Base-by-base conservation (phyloP, 1,284 basidiomycete genomes). In the Schizophyllum commune region DNA sequence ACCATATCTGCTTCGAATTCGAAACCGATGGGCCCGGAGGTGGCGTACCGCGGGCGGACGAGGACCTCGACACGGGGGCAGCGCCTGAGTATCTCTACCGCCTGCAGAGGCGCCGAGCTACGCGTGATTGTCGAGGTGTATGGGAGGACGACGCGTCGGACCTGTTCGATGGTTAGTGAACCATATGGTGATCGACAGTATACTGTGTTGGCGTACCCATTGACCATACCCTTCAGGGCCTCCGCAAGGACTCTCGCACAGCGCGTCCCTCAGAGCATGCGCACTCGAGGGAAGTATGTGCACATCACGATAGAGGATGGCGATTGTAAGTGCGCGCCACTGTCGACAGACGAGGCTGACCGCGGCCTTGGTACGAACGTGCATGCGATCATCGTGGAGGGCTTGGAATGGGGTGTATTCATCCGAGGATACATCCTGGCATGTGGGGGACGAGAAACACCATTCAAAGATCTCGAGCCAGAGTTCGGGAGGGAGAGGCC, bases 101-200 rank as follows among this genome's bases (percentile, higher is more conserved):
- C 75, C 63, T 68, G 68, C 57, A 61, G 73, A 64, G 61, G 68
- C 63, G 57, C 68, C 61, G 67, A 68, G 1, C 71, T 75, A 55
- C 71, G 68, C 8, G 80, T 81, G 32, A 73, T 72, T 1, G 84
- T 85, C 65, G 74, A 77, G 9, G 74, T 66, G 67, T 85, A 89
- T 3, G 85, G 84, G 20, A 88, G 74, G 57, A 81, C 79, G 51
- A 80, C 77, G 62, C 86, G 81, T 58, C 76, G 80, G 61, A 88
- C 77, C 82, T 73, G 61, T 57, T n/a, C 56, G 58, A 65, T 60
- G 57, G 32, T 60, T 57, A 34, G 64, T 54, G 52, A 34, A 22
- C 58, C 57, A 59, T 56, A 32, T 61, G 27, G 27, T 27, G 39
- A 47, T 13, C 21, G 57, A 34, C 54, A 15, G 52, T n/a, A 59